Evolutionary conservation across 2,329 filamentous ascomycete genomes (phyloP).

Genomic region (Hirsutella rhossiliensis): DNA sequence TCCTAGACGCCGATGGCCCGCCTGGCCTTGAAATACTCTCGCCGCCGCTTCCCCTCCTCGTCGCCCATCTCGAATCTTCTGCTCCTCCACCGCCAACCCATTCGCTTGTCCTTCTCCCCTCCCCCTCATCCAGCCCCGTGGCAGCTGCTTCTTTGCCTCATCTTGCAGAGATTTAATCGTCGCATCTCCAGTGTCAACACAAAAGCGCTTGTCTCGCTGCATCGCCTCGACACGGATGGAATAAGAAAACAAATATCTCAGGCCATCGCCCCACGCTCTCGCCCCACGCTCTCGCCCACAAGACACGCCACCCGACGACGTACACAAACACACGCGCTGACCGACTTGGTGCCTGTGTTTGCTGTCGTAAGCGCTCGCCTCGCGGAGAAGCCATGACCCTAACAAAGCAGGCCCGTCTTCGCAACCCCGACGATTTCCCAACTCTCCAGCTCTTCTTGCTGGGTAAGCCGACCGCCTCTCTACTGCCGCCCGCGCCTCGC

Average conservation of each 20-base stretch:
- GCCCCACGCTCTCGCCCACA: background rate
- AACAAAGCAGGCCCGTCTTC: constrained; percentile 35
- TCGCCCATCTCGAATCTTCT: constrained; percentile 1
- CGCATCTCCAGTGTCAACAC: too few relatives aligned
- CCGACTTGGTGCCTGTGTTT: constrained; percentile 21
- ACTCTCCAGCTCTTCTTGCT: constrained; percentile 73
- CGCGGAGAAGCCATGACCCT: constrained; percentile 36
- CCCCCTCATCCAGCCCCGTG: background rate
- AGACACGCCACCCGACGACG: background rate
- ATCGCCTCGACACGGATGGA: background rate
- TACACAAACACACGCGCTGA: constrained; percentile 11
- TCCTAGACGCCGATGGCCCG: constrained; percentile 4
- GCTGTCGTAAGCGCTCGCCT: constrained; percentile 31
- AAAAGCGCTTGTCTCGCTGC: too few relatives aligned
- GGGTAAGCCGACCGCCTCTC: constrained; percentile 39
- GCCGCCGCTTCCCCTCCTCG: background rate
- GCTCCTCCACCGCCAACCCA: background rate
- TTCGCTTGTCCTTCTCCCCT: background rate
- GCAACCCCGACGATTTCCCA: constrained; percentile 65
- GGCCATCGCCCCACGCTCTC: background rate
- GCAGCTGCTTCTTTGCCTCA: too few relatives aligned
- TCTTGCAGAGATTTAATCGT: too few relatives aligned
- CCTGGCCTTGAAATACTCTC: constrained; percentile 7
- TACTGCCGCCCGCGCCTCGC: background rate
- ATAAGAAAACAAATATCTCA: background rate